Base-by-base conservation (phyloP, 306 rosid species). In the Castanopsis chinensis region DNA sequence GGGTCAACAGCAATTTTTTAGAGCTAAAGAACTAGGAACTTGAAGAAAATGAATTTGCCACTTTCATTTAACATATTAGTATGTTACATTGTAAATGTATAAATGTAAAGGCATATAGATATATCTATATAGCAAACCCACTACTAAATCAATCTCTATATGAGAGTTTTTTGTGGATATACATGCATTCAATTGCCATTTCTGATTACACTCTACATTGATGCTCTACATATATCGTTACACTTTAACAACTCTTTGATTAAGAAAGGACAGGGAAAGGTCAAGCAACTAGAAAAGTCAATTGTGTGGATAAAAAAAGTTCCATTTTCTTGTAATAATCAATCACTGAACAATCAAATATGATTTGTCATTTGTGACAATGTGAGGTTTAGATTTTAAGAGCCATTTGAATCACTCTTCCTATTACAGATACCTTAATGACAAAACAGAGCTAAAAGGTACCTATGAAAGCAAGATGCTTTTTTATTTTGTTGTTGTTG, bases 1-100 rank as follows among this genome's bases (percentile, higher is more conserved):
- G 35, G 68, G n/a, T 85, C 85, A 28, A 87, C 74, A 75, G 82
- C 67, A 81, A 91, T 96, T 73, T 73, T 71, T 69, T 83, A 82
- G 59, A 13, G 11, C 51, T 18, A 51, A 57, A 69, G 80, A 75
- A 32, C 76, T 70, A 70, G 54, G n/a, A 57, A 9, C 28, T 33
- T 65, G 61, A 64, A 53, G 18, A 43, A 54, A 25, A 28, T 19
- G 25, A 32, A 19, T 5, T 15, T 71, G 63, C 67, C 63, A 5
- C 32, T 83, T 89, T 73, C 75, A 81, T 45, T 49, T 55, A 30
- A 51, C 73, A 20, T 85, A 41, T 41, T 41, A 41, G 45, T 41
- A 41, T 7, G 45, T 41, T 41, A 41, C 45, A 8, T 41, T 41
- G 81, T 82, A 69, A 77, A 81, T 76, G 61, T 55, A 86, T 55